Evolutionary conservation across 2,329 filamentous ascomycete species (phyloP), one percentile per base, ranked within the genome.

Genomic region (Zymoseptoria crescenta): DNA sequence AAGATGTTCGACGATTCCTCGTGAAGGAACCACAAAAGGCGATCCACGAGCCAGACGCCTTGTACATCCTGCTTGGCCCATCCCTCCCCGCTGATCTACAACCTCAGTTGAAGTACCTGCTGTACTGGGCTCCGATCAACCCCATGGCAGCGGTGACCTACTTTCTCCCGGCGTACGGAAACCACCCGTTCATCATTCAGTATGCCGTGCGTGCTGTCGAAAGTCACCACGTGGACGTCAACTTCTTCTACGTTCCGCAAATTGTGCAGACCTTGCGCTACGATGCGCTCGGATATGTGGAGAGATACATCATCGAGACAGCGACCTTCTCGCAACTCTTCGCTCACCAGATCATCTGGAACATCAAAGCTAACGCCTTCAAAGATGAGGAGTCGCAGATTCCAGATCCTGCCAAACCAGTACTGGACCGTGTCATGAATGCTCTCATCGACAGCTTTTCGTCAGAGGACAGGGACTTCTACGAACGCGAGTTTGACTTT

Each of bases 271-370:
- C 90, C 50, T 81, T 99, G 50, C 87, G 94, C 56, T 96, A 97
- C 68, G 94, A 99, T 78, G 83, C 83, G 10, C 80, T 99, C 24
- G 94, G 94, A 58, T 99, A 99, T 70, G 92, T 96, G 1, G 91
- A 96, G 74, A 84, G 93, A 51, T 99, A 96, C 71, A 97, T 99
- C 57, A 81, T 97, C 16, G 94, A 99, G 76, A 96, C 95, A 0
- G 94, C 92, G 1, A 93, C 95, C 68, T 92, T 96, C 70, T 97
- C 94, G n/a, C 94, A 97, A 74, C 78, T 97, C 8, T 99, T 99
- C 74, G 93, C 95, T 2, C 95, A 99, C 73, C 94, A 99, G 70
- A 97, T 99, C 66, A 99, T 99, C 71, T 99, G 95, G 94, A 99
- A 99, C 73, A 99, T 99, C 88, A 99, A 97, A 74, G 94, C 94